Base-by-base conservation (phyloP, 192 early-diverging fungal species). In the Geranomyces variabilis region DNA sequence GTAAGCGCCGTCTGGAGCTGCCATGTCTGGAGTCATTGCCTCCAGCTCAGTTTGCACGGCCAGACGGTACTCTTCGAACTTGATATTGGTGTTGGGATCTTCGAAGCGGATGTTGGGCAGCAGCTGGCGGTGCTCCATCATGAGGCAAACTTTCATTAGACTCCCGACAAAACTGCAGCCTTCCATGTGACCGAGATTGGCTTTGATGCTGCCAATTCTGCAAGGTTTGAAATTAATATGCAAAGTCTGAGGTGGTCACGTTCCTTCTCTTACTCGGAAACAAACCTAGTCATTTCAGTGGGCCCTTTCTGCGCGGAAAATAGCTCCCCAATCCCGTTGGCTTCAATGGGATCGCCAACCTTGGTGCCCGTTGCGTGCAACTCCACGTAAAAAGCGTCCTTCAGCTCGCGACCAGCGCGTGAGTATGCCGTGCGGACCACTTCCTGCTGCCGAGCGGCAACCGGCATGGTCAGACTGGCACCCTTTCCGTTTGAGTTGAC, bases 331-430 rank as follows among this genome's bases (percentile, higher is more conserved):
- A 67, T 43, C 19, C 70, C 77, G 41, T 79, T 79, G 33, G 63
- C 57, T 66, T 79, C 77, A 41, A 80, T 80, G 34, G 76, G 77
- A 29, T 79, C 77, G 33, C 77, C 77, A 29, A 79, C 75, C 0
- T 14, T 22, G 3, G 77, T 79, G 28, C 77, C 77, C 5, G 77
- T 79, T 31, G 51, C 77, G 51, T 79, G 77, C 30, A 48, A 46
- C 47, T 79, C 77, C 24, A 79, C 70, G 30, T 63, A 79, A 14
- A 66, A 36, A 33, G 77, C 77, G 14, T 79, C 77, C 0, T 5
- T 29, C 19, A 71, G 77, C 13, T 49, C 46, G 19, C 67, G 15
- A 13, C 44, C 29, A 28, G 77, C 76, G 8, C 30, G 22, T 22
- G 12, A 4, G 49, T 76, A 76, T 36, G 75, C 71, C 10, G 51